phyloP scores from a whole-genome alignment of 2,329 filamentous ascomycete genomes.

The Alternaria sp. region DNA sequence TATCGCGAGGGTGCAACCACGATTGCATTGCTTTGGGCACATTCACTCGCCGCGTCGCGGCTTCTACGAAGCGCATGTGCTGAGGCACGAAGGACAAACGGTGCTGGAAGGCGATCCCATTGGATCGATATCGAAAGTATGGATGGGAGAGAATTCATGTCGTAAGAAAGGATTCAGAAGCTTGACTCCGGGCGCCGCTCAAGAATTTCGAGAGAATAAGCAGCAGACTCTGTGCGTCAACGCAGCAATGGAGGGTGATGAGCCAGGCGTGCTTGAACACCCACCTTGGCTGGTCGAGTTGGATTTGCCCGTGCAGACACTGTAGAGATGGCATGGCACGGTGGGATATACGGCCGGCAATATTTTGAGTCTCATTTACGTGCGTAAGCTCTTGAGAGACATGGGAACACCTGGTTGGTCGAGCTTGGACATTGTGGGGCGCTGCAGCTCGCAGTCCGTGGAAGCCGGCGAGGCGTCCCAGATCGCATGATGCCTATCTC shows the following conservation, averaged over 20 bases:
- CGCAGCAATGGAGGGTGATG: conserved; percentile 62
- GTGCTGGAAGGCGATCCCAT: conserved; percentile 17
- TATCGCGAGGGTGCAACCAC: conserved; percentile 56
- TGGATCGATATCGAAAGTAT: conserved; percentile 24
- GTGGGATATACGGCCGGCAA: not conserved
- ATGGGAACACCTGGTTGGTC: not conserved
- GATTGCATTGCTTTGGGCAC: conserved; percentile 68
- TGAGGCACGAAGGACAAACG: conserved; percentile 34
- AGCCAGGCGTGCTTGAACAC: conserved; percentile 56
- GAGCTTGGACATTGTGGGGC: not conserved
- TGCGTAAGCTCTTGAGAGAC: not conserved
- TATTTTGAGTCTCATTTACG: not conserved
- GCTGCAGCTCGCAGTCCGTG: conserved; percentile 9
- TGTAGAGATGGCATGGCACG: not conserved
- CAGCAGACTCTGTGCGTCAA: conserved; percentile 67
- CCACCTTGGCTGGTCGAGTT: conserved; percentile 65
- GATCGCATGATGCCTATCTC: not conserved
- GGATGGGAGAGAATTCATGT: conserved; percentile 33
- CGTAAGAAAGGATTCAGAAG: conserved; percentile 32
- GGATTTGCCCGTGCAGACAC: conserved; percentile 40
- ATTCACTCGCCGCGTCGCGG: conserved; percentile 59
- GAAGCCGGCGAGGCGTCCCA: conserved; percentile 1
- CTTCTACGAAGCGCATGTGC: conserved; percentile 40
- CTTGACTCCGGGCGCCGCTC: conserved; percentile 40
- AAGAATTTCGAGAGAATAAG: conserved; percentile 37